Conservation (phyloP, 208 protist genomes). For the Wallacemonas sp. region DNA sequence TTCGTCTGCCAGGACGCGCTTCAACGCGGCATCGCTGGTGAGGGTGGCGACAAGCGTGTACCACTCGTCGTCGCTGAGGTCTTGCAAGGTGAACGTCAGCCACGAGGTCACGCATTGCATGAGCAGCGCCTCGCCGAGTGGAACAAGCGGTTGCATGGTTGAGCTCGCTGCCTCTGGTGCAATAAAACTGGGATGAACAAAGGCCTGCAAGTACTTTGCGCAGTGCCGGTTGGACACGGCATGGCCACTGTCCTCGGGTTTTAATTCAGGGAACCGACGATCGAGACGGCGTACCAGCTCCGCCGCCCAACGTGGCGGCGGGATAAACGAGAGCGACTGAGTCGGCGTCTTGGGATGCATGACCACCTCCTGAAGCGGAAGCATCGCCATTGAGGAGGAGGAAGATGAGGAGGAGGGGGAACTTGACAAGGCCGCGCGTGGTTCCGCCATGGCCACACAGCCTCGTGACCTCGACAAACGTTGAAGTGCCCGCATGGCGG, state of each 20-base stretch:
- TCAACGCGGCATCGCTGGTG: constrained; percentile 60
- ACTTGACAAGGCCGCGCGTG: too few species aligned
- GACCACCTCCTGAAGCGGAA: constrained; percentile 28
- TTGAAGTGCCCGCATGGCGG: too few species aligned
- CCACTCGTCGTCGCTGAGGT: constrained; percentile 56
- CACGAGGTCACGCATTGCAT: constrained; percentile 39
- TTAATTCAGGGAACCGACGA: constrained; percentile 59
- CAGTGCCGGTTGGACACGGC: constrained; percentile 40
- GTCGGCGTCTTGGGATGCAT: constrained; percentile 34
- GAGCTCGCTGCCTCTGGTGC: constrained; percentile 42
- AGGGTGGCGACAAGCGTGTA: constrained; percentile 52
- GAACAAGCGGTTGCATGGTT: constrained; percentile 67
- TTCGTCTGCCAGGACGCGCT: constrained; percentile 58
- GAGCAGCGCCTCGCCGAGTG: constrained; percentile 66
- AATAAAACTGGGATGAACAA: constrained; percentile 88
- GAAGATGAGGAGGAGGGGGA: neutral
- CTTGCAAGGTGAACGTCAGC: constrained; percentile 64
- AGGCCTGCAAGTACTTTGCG: constrained; percentile 64
- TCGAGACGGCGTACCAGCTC: constrained; percentile 71
- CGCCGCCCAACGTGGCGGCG: constrained; percentile 82
- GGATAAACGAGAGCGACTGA: constrained; percentile 67
- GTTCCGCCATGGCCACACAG: too few species aligned
- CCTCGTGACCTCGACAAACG: too few species aligned
- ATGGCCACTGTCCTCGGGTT: neutral
- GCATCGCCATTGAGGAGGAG: constrained; percentile 13